Evolutionary conservation across 2,329 filamentous ascomycete genomes (phyloP).

Genomic region (Nakataea oryzae): DNA sequence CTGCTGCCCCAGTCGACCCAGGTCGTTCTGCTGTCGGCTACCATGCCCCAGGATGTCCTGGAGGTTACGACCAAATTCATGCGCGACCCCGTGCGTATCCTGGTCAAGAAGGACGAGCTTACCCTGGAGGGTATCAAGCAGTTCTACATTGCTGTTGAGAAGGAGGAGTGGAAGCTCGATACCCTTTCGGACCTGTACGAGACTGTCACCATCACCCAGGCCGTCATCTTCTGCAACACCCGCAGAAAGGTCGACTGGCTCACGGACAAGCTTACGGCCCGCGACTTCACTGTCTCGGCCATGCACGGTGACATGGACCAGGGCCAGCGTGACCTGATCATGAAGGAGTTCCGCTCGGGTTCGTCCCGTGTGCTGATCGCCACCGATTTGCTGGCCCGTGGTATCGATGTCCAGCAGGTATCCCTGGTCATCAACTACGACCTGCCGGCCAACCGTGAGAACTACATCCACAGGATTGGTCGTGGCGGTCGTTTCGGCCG

Average conservation of each 20-base stretch:
- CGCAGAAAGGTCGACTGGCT: constrained; percentile 98
- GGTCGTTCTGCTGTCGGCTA: constrained; percentile 96
- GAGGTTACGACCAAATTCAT: constrained; percentile 99
- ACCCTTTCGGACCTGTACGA: constrained; percentile 98
- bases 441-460: constrained; percentile 94
- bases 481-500: constrained; percentile 90
- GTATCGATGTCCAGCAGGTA: constrained; percentile 98
- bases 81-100: constrained; percentile 91
- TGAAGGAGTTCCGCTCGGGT: constrained; percentile 97
- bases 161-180: constrained; percentile 99
- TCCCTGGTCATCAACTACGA: constrained; percentile 99
- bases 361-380: constrained; percentile 95
- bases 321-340: constrained; percentile 95
- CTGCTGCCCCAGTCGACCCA: constrained; percentile 94
- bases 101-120: constrained; percentile 97
- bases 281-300: constrained; percentile 95
- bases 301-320: constrained; percentile 99
- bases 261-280: constrained; percentile 98
- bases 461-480: constrained; percentile 98
- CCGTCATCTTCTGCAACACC: constrained; percentile 99
- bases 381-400: constrained; percentile 94
- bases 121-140: constrained; percentile 96
- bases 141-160: constrained; percentile 98
- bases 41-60: constrained; percentile 92
- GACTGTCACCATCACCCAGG: constrained; percentile 95